These are phyloP conservation scores for Lachnellula willkommii DNA, from an alignment of 2,329 filamentous ascomycete genomes.

Conservation along the genomic window DNA sequence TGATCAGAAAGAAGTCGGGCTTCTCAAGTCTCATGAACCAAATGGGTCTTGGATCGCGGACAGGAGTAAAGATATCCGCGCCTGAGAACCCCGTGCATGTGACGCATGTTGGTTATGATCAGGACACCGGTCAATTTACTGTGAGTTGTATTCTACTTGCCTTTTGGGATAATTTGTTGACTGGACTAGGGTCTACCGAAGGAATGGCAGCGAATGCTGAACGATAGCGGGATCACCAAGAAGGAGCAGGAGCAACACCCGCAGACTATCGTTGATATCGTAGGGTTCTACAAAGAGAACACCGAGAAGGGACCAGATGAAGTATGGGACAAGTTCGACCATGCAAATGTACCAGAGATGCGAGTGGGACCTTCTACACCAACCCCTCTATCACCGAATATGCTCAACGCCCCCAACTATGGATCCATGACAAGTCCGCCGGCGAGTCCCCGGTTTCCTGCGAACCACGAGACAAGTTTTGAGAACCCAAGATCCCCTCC, in stretches of 20 bases:
- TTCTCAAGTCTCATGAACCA: constrained; percentile 86
- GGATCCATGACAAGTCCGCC: constrained; percentile 69
- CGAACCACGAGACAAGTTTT: constrained; percentile 88
- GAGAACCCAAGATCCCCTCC: constrained; percentile 93
- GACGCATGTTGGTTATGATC: constrained; percentile 96
- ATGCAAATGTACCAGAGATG: constrained; percentile 60
- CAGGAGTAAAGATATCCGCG: constrained; percentile 91
- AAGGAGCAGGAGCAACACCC: constrained; percentile 94
- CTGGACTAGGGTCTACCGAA: constrained; percentile 74
- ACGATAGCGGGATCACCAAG: constrained; percentile 92
- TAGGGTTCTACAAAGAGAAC: constrained; percentile 96
- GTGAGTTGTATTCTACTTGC: constrained; percentile 41
- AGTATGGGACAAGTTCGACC: constrained; percentile 93
- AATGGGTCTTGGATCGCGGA: constrained; percentile 71
- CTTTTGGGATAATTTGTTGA: constrained; percentile 25
- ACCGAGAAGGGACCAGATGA: constrained; percentile 70
- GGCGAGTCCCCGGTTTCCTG: constrained; percentile 78
- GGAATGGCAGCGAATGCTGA: constrained; percentile 94
- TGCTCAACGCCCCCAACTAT: constrained; percentile 51
- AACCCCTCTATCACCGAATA: constrained; percentile 26
- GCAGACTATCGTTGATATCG: constrained; percentile 90
- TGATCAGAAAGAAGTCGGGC: constrained; percentile 77
- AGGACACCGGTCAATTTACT: constrained; percentile 91
- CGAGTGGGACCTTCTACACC: constrained; percentile 35
- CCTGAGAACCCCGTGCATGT: constrained; percentile 97